Evolutionary conservation across 2,329 filamentous ascomycete species (phyloP).

Genomic region (Paraconiothyrium sp.): DNA sequence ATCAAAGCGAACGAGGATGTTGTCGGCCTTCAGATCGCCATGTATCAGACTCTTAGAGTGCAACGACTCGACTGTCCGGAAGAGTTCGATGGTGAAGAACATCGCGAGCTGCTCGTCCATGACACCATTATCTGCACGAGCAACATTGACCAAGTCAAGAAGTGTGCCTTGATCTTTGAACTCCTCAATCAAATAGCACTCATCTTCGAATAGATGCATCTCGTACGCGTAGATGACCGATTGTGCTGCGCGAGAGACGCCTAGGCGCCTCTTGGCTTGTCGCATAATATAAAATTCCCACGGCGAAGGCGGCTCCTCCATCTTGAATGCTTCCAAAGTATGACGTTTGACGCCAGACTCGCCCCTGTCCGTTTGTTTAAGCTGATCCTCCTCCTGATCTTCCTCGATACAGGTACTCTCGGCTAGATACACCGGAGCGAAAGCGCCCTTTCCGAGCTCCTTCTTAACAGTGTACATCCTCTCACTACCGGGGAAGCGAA

Average conservation of each 20-base stretch:
- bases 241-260: conserved; percentile 73
- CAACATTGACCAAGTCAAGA: conserved; percentile 91
- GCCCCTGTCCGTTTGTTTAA: conserved; percentile 69
- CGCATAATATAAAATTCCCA: conserved; percentile 99
- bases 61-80: conserved; percentile 88
- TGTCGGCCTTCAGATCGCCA: conserved; percentile 95
- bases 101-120: conserved; percentile 93
- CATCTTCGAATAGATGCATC: conserved; percentile 89
- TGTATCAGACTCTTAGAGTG: conserved; percentile 84
- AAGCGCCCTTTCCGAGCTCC: conserved; percentile 91
- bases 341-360: conserved; percentile 67
- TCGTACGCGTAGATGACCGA: conserved; percentile 87
- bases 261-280: conserved; percentile 78
- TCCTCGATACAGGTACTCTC: conserved; percentile 73
- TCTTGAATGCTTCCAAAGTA: conserved; percentile 85
- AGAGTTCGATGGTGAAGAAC: conserved; percentile 93
- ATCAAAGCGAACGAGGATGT: conserved; percentile 88
- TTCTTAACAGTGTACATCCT: conserved; percentile 80
- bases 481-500: conserved; percentile 73
- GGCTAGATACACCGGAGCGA: conserved; percentile 92
- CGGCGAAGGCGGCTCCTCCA: conserved; percentile 85
- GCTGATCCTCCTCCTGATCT: conserved; percentile 52
- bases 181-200: conserved; percentile 88
- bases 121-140: conserved; percentile 75
- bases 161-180: conserved; percentile 90